Evolutionary conservation across 192 early-diverging fungal species (phyloP).

Genomic region (Geosiphon pyriformis): DNA sequence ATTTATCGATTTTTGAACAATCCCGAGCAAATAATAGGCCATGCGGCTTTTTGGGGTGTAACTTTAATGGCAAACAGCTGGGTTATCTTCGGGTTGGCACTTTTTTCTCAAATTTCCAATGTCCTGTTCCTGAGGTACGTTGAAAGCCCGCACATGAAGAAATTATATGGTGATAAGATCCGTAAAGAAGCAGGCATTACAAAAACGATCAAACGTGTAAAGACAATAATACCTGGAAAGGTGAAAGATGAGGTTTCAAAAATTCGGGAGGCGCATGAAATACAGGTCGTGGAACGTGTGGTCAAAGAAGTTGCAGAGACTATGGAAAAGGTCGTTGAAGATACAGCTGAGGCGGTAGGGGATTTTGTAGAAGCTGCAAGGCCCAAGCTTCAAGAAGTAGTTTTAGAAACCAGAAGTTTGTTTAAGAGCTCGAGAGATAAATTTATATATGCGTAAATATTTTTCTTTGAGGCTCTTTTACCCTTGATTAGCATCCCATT

Average conservation of each 20-base stretch:
- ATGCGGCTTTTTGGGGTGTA: slow-evolving; percentile 91
- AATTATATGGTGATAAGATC: slow-evolving; percentile 79
- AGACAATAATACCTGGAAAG: slow-evolving; percentile 54
- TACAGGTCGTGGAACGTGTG: slow-evolving; percentile 47
- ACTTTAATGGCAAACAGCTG: slow-evolving; percentile 78
- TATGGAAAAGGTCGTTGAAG: slow-evolving; percentile 62
- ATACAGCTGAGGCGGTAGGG: slow-evolving; percentile 43
- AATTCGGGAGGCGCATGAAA: slow-evolving; percentile 50
- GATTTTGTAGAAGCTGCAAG: slow-evolving; percentile 49
- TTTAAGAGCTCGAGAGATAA: slow-evolving; percentile 36
- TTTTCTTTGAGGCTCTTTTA: not conserved
- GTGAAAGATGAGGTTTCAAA: slow-evolving; percentile 45
- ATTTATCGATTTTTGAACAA: slow-evolving; percentile 88
- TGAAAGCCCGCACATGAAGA: slow-evolving; percentile 88
- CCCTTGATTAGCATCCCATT: not conserved
- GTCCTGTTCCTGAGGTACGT: slow-evolving; percentile 84
- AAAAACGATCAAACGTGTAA: slow-evolving; percentile 60
- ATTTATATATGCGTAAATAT: slow-evolving; percentile 33
- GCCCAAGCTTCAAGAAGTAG: slow-evolving; percentile 44
- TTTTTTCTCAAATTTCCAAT: slow-evolving; percentile 78
- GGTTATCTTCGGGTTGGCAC: slow-evolving; percentile 77
- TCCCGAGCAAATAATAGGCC: slow-evolving; percentile 90
- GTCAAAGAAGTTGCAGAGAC: slow-evolving; percentile 49
- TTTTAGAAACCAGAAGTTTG: slow-evolving; percentile 39
- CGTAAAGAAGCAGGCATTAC: slow-evolving; percentile 78